Evolutionary conservation across 768 basidiomycete genomes (phyloP).

Genomic region (Porphyrellus cyaneotinctus): DNA sequence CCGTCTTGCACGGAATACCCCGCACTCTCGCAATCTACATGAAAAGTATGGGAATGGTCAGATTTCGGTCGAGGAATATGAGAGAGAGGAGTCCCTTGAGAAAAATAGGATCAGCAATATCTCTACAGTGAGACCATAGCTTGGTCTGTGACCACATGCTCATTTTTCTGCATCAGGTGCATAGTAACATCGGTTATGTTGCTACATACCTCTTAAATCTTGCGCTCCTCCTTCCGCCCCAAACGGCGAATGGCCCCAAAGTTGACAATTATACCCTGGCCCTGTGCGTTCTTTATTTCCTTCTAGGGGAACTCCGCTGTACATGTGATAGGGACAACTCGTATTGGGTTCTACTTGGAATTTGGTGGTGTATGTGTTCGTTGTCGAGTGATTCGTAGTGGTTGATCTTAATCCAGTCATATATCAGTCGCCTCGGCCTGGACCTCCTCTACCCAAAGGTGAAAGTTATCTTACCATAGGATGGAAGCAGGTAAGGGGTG

Average conservation of each 20-base stretch:
- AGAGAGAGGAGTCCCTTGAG: slow-evolving; percentile 71
- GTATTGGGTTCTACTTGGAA: slow-evolving; percentile 75
- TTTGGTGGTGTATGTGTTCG: slow-evolving; percentile 77
- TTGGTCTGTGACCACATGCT: neutral
- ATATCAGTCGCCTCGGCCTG: slow-evolving; percentile 81
- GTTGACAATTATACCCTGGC: slow-evolving; percentile 75
- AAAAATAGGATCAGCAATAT: slow-evolving; percentile 86
- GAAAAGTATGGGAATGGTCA: slow-evolving; percentile 58
- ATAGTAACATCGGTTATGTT: slow-evolving; percentile 76
- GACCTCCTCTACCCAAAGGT: slow-evolving; percentile 72
- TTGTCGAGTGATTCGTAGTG: neutral
- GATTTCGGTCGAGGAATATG: slow-evolving; percentile 58
- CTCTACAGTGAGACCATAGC: slow-evolving; percentile 52
- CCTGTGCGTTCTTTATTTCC: slow-evolving; percentile 42
- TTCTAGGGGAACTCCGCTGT: neutral
- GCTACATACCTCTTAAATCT: slow-evolving; percentile 62
- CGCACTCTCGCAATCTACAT: slow-evolving; percentile 51
- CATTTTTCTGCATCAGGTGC: slow-evolving; percentile 41
- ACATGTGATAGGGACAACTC: slow-evolving; percentile 49
- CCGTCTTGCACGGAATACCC: slow-evolving; percentile 74
- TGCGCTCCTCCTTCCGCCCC: slow-evolving; percentile 58
- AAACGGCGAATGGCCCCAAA: slow-evolving; percentile 43
- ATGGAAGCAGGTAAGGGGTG: slow-evolving; percentile 81
- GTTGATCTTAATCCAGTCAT: slow-evolving; percentile 47
- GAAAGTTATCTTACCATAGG: slow-evolving; percentile 78